Evolutionary conservation across 305 asterid species (phyloP), one percentile per base, ranked within the genome.

Genomic region (Fraxinus latifolia): DNA sequence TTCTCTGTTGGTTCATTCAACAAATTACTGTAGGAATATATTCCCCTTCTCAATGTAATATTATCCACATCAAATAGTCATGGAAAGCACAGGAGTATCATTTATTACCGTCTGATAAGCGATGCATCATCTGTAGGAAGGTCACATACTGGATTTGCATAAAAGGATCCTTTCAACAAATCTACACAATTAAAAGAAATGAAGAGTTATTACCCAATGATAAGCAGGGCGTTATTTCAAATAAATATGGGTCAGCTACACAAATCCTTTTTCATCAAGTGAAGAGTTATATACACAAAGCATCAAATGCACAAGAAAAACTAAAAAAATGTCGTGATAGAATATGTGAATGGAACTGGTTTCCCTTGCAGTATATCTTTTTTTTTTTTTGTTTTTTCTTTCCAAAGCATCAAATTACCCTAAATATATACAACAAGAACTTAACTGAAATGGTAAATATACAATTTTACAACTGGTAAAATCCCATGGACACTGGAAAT

Each of bases 141-240:
- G 82, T 95, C 98, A 29, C 88, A 82, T 82, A 92, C 77, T 36
- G 98, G 99, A 89, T 94, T 95, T 71, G 98, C 98, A 70, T 95
- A 95, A 86, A 90, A 94, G 77, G 99, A 94, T 83, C 99, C 98
- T 88, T 95, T 95, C 90, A 92, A 72, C 86, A 85, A 81, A 89
- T 95, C 98, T 95, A 96, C 87, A 74, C 39, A 80, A 79, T 67
- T 29, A 1, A 29, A 31, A 31, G 32, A 9, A 65, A 65, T 65
- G 72, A 25, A 65, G 72, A 65, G 72, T 65, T 65, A 23, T 21
- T 62, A 23, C 33, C 29, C 32, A 62, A 62, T 23, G 33, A 25
- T 21, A 62, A 3, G 9, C 68, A 17, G 12, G 12, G 12, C 12
- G 29, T 58, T 19, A 58, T 19, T 67, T 67, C 73, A 67, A 67